Conservation (phyloP, 176 grass and related monocot genomes). For the Phoenix roebelenii region DNA sequence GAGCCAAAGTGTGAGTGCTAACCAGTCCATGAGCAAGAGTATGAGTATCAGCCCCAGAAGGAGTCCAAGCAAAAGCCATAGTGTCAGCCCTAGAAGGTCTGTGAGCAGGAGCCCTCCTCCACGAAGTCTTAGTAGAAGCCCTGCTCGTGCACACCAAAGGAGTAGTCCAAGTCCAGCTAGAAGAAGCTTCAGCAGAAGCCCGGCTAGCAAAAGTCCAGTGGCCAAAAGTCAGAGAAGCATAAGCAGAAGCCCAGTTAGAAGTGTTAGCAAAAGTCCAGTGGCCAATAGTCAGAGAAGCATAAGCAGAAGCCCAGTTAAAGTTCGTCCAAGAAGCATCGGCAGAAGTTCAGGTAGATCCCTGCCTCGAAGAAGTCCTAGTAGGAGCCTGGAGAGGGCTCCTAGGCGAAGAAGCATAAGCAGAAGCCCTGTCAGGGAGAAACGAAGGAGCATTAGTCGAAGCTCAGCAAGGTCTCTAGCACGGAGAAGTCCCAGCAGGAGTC, state of each 20-base stretch:
- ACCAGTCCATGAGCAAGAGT: conserved; percentile 85
- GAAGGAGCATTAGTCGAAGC: conserved; percentile 42
- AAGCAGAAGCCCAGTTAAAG: conserved; percentile 64
- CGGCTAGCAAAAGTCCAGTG: conserved; percentile 40
- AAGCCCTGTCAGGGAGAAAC: conserved; percentile 38
- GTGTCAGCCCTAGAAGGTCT: conserved; percentile 29
- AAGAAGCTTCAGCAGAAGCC: conserved; percentile 46
- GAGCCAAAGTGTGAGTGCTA: conserved; percentile 64
- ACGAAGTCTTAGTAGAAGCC: conserved; percentile 33
- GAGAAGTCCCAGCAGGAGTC: conserved; percentile 32
- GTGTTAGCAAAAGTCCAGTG: conserved; percentile 38
- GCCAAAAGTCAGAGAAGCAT: conserved; percentile 11
- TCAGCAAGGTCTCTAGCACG: conserved; percentile 31
- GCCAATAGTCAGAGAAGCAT: conserved; percentile 3
- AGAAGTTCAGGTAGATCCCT: conserved; percentile 54
- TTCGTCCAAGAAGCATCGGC: conserved; percentile 25
- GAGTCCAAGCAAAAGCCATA: conserved; percentile 37
- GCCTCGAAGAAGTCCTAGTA: conserved; percentile 44
- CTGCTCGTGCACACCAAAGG: conserved; percentile 16
- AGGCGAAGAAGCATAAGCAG: conserved; percentile 32
- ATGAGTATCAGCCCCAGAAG: conserved; percentile 89
- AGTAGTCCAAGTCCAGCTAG: conserved; percentile 31
- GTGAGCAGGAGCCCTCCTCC: conserved; percentile 37
- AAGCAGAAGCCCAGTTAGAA: conserved; percentile 38
- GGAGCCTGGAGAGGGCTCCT: conserved; percentile 37